Percentiles rank a stretch among this genome's conserved stretches.
phyloP scores from a whole-genome alignment of 306 rosid species.

The Dicorynia guianensis region DNA sequence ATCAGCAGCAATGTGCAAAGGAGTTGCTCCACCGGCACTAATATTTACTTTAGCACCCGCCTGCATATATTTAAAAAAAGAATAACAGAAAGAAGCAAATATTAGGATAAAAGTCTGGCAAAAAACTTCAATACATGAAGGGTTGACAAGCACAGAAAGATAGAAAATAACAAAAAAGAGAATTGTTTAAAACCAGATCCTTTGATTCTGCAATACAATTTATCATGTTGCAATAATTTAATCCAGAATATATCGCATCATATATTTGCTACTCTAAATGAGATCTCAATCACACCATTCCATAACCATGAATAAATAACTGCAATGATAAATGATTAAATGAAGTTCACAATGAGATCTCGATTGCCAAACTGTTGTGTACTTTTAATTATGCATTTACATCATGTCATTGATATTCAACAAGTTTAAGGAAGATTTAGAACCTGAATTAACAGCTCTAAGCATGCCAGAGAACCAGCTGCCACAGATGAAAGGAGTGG shows the following conservation, averaged over 20 bases:
- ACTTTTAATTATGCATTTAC: background rate
- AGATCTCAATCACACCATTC: background rate
- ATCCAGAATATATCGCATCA: too few relatives aligned
- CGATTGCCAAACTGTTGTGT: background rate
- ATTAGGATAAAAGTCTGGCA: slow-evolving; percentile 14
- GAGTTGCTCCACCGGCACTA: slow-evolving; percentile 93
- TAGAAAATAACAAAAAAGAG: background rate
- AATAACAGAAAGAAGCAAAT: slow-evolving; percentile 27
- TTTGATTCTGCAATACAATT: background rate
- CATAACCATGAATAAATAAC: background rate
- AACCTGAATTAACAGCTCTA: slow-evolving; percentile 91
- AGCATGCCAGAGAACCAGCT: slow-evolving; percentile 83
- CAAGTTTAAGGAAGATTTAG: slow-evolving; percentile 34
- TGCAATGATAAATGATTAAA: background rate
- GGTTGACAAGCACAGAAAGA: background rate
- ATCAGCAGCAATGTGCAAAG: slow-evolving; percentile 91
- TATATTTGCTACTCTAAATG: too few relatives aligned
- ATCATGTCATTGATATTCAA: background rate
- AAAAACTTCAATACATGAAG: background rate
- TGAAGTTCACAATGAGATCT: background rate
- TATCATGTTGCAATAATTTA: slow-evolving; percentile 3
- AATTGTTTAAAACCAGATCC: slow-evolving; percentile 10
- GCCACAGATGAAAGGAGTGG: slow-evolving; percentile 91
- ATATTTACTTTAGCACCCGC: slow-evolving; percentile 89
- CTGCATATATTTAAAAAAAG: slow-evolving; percentile 41